phyloP scores from a whole-genome alignment of 305 asterid genomes.

The Fraxinus platypoda region DNA sequence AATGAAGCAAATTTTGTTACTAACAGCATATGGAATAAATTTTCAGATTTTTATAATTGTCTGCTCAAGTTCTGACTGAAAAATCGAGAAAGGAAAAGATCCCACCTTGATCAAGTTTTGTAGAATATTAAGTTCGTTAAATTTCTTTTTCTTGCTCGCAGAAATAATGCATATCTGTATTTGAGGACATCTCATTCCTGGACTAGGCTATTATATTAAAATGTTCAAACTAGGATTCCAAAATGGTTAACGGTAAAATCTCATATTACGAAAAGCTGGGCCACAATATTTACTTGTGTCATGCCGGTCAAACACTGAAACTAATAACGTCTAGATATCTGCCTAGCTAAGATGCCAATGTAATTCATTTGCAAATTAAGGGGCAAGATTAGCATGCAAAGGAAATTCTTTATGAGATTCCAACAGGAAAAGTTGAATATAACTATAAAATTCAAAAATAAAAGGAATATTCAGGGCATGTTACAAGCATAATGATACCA shows the following conservation, averaged over 20 bases:
- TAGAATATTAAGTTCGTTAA: neutral
- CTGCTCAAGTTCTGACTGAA: neutral
- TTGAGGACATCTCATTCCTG: neutral
- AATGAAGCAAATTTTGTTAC: neutral
- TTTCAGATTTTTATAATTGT: neutral
- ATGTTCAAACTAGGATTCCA: neutral
- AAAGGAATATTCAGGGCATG: neutral
- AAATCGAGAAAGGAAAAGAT: neutral
- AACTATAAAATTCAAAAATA: neutral
- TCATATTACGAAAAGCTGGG: neutral
- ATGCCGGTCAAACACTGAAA: neutral
- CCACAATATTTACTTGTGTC: neutral
- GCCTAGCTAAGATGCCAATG: neutral
- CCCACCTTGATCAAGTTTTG: neutral
- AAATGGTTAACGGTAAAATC: neutral
- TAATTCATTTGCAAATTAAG: neutral
- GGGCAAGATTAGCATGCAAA: constrained; percentile 3
- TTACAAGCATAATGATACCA: neutral
- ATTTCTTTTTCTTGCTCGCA: neutral
- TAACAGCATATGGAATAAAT: neutral
- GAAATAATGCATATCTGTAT: neutral
- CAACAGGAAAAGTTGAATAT: neutral
- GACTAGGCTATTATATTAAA: neutral
- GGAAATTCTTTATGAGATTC: neutral
- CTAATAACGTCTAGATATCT: neutral